Base-by-base conservation (phyloP, 2,329 filamentous ascomycete species). In the Ceratocystis ficicola region DNA sequence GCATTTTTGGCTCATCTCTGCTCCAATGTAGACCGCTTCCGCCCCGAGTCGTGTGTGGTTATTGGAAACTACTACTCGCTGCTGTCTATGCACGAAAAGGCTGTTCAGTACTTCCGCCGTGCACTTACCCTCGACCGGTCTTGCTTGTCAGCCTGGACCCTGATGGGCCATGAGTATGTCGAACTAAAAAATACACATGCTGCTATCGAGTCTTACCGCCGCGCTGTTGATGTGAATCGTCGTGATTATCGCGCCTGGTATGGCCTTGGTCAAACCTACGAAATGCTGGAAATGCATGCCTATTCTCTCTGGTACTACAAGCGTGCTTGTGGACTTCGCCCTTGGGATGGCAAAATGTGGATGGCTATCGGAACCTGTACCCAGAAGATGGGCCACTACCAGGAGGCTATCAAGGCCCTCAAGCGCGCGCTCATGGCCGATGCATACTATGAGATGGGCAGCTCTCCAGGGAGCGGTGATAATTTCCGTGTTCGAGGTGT, bases 311-410 rank as follows among this genome's bases (percentile, higher is more conserved):
- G 94, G 83, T 99, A 99, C 76, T 96, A 96, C 78, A 95, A 97
- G 73, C 90, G 94, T 66, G 94, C 94, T 0, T 93, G 93, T 0
- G 90, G 91, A 0, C 79, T 99, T 1, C 85, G 92, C n/a, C 91
- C 93, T 0, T 96, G 93, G 81, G 94, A 99, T 71, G 90, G 92
- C 0, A 97, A 97, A 75, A 95, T 99, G 89, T 99, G 94, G 94
- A 88, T 94, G 78, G 94, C 94, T 0, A 91, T 99, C 4, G 94
- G 90, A 8, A 89, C 89, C 44, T 96, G 93, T 73, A 86, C 95
- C 69, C 88, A 93, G 68, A 93, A 92, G 73, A 95, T 96, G 81
- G 87, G 86, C 64, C 86, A 92, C 65, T 80, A 90, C 63, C 82
- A 86, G n/a, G 92, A 96, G 71, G 93, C 90, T 36, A 96, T 99